Percentiles rank a stretch among this genome's conserved stretches.
These are phyloP conservation scores for Monosporascus sp. DNA, from an alignment of 2,329 filamentous ascomycete genomes.

Conservation along the genomic window DNA sequence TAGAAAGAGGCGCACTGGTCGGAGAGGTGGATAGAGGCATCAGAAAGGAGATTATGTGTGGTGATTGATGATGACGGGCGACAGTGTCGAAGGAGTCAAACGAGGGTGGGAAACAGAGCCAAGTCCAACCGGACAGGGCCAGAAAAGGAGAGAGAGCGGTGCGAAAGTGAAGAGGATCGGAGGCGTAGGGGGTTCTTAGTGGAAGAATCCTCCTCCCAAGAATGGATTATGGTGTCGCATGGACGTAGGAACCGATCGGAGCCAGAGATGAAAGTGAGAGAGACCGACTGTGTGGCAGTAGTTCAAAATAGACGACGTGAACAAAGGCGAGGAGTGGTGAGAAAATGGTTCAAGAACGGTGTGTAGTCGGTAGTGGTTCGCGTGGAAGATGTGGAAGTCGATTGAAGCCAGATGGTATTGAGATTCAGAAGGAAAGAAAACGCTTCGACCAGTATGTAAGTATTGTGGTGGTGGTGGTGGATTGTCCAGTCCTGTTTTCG, in stretches of 20 bases:
- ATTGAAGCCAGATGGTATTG: neutral
- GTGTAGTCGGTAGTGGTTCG: slow-evolving; percentile 13
- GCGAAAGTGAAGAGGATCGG: slow-evolving; percentile 1
- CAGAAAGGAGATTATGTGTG: slow-evolving; percentile 55
- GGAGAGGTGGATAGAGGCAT: slow-evolving; percentile 81
- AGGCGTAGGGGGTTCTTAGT: slow-evolving; percentile 3
- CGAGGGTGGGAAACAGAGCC: neutral
- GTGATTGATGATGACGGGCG: slow-evolving; percentile 30
- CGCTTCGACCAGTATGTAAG: neutral
- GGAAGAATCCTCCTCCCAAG: neutral
- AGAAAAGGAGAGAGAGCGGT: slow-evolving; percentile 3
- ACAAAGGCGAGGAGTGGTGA: neutral
- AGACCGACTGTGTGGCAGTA: too few species aligned
- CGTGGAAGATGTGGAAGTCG: slow-evolving; percentile 10
- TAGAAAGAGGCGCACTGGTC: slow-evolving; percentile 67
- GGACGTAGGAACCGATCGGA: neutral
- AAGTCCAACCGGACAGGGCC: neutral
- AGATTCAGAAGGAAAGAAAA: neutral
- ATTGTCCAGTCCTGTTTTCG: too few species aligned
- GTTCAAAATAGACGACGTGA: neutral
- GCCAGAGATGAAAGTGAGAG: neutral
- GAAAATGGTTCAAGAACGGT: neutral
- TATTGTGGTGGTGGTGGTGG: too few species aligned
- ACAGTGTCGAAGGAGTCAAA: slow-evolving; percentile 19
- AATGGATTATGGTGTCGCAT: neutral